These are phyloP conservation scores for Scortechinia acanthostroma DNA, from an alignment of 2,329 filamentous ascomycete genomes.

Conservation along the genomic window DNA sequence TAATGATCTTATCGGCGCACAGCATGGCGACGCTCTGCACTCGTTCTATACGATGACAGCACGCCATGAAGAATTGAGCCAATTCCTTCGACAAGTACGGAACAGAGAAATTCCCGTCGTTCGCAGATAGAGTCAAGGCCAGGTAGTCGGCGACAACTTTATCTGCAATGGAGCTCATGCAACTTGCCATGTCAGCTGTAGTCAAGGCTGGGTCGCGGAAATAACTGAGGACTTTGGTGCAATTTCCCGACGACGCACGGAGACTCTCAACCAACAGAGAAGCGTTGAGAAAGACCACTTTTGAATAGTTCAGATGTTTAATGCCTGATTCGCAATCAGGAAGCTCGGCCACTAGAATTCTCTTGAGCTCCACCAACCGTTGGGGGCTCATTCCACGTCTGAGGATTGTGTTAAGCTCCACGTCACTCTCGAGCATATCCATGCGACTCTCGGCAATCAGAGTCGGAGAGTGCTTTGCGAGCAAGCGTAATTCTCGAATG, in stretches of 20 bases:
- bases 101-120: slow-evolving; percentile 75
- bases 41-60: slow-evolving; percentile 86
- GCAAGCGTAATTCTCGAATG: slow-evolving; percentile 68
- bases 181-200: slow-evolving; percentile 51
- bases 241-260: slow-evolving; percentile 79
- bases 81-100: slow-evolving; percentile 85
- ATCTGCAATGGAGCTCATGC: slow-evolving; percentile 57
- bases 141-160: slow-evolving; percentile 76
- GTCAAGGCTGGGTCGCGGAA: slow-evolving; percentile 87
- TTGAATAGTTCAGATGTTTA: slow-evolving; percentile 76
- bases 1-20: slow-evolving; percentile 80
- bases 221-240: slow-evolving; percentile 81
- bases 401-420: slow-evolving; percentile 90
- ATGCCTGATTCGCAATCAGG: slow-evolving; percentile 75
- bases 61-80: slow-evolving; percentile 75
- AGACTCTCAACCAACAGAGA: slow-evolving; percentile 84
- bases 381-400: slow-evolving; percentile 78
- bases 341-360: slow-evolving; percentile 65
- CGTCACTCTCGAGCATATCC: slow-evolving; percentile 88
- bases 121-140: slow-evolving; percentile 64
- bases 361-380: slow-evolving; percentile 74
- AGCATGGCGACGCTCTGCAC: slow-evolving; percentile 80
- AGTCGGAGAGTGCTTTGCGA: slow-evolving; percentile 81
- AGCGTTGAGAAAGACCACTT: slow-evolving; percentile 85
- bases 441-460: slow-evolving; percentile 82